Base-by-base conservation (phyloP, 192 early-diverging fungal species). In the Entomortierella lignicola region DNA sequence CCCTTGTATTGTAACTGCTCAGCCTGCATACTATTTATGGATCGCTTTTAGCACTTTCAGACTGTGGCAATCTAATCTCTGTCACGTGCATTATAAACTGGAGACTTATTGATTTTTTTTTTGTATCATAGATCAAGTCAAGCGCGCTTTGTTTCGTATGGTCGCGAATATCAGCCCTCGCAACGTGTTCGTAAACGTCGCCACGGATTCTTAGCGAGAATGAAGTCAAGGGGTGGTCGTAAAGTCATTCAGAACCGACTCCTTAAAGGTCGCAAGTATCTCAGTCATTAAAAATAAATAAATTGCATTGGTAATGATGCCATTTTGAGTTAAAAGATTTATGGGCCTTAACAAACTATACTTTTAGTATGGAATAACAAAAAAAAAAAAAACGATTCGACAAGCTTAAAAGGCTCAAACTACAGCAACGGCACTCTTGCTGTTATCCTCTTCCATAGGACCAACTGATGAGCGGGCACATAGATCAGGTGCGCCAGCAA, bases 91-190 rank as follows among this genome's bases (percentile, higher is more conserved):
- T 15, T 52, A 8, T 7, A 21, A 52, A 15, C 18, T 52, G 7
- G 15, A 27, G 1, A 29, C 25, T 18, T 54, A 29, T 54, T 51
- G 2, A 50, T 51, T 21, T 20, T 15, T 51, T 4, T 27, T 2
- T 2, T 47, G 1, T 13, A 11, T 26, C 32, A 51, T 80, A 81
- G 69, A 47, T 72, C 70, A 81, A 71, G 48, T 44, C 92, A 92
- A 68, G 84, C 87, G 50, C 94, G 96, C 48, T 94, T 89, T 74
- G 87, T 86, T 29, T 92, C 94, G 4, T 96, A 89, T 70, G 98
- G 98, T 55, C 90, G 92, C 67, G 94, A 94, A 62, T 99, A 97
- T 82, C 96, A 97, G 83, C 98, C 98, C 13, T 93, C 89, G 67
- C 94, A 93, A 57, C 69, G 95, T 15, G 93, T 94, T 56, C 91